Conservation (phyloP, 139 green algal species). For the Picochlorum costavermella region DNA sequence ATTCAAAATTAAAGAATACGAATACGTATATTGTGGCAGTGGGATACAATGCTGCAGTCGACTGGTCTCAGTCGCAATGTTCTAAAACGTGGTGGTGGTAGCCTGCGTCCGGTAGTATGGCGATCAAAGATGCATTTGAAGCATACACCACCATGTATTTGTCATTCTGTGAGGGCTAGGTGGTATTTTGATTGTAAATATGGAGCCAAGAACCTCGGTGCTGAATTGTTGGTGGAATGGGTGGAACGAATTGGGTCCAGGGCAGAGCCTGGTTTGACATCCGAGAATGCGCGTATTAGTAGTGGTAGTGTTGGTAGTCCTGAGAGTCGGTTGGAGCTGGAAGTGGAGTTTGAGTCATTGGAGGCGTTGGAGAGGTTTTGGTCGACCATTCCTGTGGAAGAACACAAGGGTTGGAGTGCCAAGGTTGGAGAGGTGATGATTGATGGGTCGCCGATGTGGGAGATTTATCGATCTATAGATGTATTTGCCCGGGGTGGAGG, state of each 20-base stretch:
- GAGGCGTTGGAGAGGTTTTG: slow-evolving; percentile 64
- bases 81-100: too few relatives aligned
- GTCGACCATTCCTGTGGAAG: slow-evolving; percentile 30
- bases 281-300: slow-evolving; percentile 40
- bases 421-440: slow-evolving; percentile 47
- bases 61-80: too few relatives aligned
- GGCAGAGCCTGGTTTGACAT: slow-evolving; percentile 40
- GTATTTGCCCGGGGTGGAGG: neutral
- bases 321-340: slow-evolving; percentile 51
- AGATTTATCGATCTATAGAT: slow-evolving; percentile 35
- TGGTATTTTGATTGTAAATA: slow-evolving; percentile 40
- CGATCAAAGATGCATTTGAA: too few relatives aligned
- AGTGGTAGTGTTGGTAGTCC: slow-evolving; percentile 46
- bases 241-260: slow-evolving; percentile 41
- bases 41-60: too few relatives aligned
- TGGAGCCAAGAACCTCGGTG: slow-evolving; percentile 56
- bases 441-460: slow-evolving; percentile 51
- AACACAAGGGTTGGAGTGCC: slow-evolving; percentile 32
- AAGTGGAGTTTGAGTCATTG: slow-evolving; percentile 47
- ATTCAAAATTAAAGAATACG: too few relatives aligned
- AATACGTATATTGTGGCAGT: too few relatives aligned
- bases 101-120: too few relatives aligned
- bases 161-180: neutral
- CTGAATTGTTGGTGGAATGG: slow-evolving; percentile 62
- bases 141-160: too few relatives aligned